Percentiles rank a stretch among this genome's conserved stretches.
Evolutionary conservation across 768 basidiomycete genomes (phyloP).

Genomic region (Xerocomus spinulosus): DNA sequence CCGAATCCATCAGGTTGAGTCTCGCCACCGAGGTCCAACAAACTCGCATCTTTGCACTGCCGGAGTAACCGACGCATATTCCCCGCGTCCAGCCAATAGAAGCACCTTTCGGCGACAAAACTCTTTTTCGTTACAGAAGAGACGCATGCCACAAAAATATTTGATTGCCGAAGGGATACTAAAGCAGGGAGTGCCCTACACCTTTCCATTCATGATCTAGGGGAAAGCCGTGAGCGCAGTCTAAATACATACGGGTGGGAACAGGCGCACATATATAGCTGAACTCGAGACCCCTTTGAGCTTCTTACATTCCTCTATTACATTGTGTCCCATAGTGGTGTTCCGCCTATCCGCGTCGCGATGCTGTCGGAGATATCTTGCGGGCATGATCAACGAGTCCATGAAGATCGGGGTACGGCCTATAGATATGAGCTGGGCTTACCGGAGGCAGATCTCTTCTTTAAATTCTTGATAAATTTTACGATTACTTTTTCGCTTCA

Average conservation of each 20-base stretch:
- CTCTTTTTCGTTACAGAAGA: background rate
- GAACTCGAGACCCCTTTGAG: constrained; percentile 45
- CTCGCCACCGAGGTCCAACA: background rate
- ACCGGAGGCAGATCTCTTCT: constrained; percentile 72
- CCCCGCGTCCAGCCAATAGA: background rate
- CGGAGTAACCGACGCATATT: background rate
- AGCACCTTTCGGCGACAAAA: background rate
- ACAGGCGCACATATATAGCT: constrained; percentile 20
- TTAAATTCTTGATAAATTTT: constrained; percentile 75
- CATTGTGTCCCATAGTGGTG: constrained; percentile 48
- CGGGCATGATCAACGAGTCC: background rate
- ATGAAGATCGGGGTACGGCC: background rate
- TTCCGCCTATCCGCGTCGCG: constrained; percentile 47
- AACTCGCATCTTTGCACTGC: background rate
- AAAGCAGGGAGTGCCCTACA: constrained; percentile 3
- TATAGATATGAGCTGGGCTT: background rate
- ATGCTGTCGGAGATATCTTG: constrained; percentile 62
- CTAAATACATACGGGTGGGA: background rate
- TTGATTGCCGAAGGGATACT: background rate
- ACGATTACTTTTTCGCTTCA: constrained; percentile 67
- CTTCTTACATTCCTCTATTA: constrained; percentile 60
- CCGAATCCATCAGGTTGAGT: background rate
- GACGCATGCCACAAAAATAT: background rate
- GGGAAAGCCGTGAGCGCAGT: background rate
- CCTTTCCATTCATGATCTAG: constrained; percentile 22